phyloP scores from a whole-genome alignment of 257 asterid species.

The Linderniella brevidens region DNA sequence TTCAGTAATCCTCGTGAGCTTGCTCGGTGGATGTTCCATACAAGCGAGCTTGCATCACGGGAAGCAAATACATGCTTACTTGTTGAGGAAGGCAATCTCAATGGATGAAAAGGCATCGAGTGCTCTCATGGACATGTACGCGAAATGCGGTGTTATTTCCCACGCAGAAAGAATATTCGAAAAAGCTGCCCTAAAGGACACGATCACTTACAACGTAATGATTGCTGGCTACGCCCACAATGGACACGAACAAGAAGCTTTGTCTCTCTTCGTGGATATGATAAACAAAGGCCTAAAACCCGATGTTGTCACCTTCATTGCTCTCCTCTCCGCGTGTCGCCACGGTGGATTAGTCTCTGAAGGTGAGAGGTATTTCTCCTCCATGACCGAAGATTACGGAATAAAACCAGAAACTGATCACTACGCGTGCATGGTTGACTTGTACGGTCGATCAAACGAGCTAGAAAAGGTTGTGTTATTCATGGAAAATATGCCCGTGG shows the following conservation, averaged over 20 bases:
- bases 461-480: conserved; percentile 49
- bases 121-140: conserved; percentile 68
- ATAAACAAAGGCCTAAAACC: conserved; percentile 29
- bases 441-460: conserved; percentile 73
- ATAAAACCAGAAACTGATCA: conserved; percentile 64
- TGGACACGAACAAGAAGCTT: conserved; percentile 48
- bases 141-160: conserved; percentile 56
- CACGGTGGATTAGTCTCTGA: conserved; percentile 53
- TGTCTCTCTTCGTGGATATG: conserved; percentile 47
- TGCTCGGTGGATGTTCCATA: conserved; percentile 52
- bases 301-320: conserved; percentile 59
- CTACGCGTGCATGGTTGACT: conserved; percentile 89
- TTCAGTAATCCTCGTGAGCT: conserved; percentile 37
- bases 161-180: conserved; percentile 40
- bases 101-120: conserved; percentile 38
- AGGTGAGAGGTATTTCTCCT: conserved; percentile 52
- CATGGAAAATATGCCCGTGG: conserved; percentile 45
- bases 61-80: conserved; percentile 60
- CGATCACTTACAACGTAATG: conserved; percentile 59
- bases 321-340: conserved; percentile 76
- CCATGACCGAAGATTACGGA: conserved; percentile 46
- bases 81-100: conserved; percentile 25
- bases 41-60: conserved; percentile 51
- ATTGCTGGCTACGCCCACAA: conserved; percentile 83
- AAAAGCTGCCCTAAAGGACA: conserved; percentile 22